Conservation (phyloP, 2,329 filamentous ascomycete genomes). For the Tolypocladium tundrense region DNA sequence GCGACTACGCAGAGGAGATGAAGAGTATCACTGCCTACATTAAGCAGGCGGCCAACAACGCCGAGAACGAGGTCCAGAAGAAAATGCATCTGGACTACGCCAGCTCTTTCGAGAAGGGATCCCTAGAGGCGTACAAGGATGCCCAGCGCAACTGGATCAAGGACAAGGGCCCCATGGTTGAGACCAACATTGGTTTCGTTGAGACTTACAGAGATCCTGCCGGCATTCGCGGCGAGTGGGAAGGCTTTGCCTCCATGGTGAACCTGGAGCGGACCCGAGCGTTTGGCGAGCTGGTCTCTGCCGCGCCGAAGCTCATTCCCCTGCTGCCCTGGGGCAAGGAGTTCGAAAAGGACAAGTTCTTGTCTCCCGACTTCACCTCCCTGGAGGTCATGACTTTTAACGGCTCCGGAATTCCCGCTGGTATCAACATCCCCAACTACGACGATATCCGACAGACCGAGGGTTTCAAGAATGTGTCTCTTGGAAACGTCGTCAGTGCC, state of each 20-base stretch:
- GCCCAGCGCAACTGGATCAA: constrained; percentile 74
- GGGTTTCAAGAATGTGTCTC: constrained; percentile 87
- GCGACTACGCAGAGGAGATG: constrained; percentile 67
- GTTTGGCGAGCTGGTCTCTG: constrained; percentile 75
- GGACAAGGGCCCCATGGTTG: constrained; percentile 71
- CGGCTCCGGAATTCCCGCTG: constrained; percentile 54
- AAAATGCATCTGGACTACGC: constrained; percentile 66
- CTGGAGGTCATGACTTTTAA: constrained; percentile 80
- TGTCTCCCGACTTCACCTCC: constrained; percentile 91
- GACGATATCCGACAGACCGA: constrained; percentile 71
- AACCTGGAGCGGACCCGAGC: constrained; percentile 85
- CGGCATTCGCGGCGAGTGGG: constrained; percentile 74
- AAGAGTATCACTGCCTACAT: constrained; percentile 55
- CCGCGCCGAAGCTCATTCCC: constrained; percentile 74
- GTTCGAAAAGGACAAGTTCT: constrained; percentile 94
- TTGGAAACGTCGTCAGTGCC: constrained; percentile 86
- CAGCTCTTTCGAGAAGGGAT: constrained; percentile 64
- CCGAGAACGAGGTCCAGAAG: constrained; percentile 64
- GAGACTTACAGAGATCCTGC: constrained; percentile 79
- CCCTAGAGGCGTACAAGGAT: constrained; percentile 68
- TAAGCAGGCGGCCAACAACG: constrained; percentile 56
- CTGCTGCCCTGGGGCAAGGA: constrained; percentile 78
- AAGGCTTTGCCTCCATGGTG: constrained; percentile 74
- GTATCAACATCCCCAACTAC: constrained; percentile 62
- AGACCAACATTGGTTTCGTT: constrained; percentile 75